Evolutionary conservation across 352 stramenopile genomes (phyloP), one percentile per base, ranked within the genome.

Genomic region (Phytophthora citricola): DNA sequence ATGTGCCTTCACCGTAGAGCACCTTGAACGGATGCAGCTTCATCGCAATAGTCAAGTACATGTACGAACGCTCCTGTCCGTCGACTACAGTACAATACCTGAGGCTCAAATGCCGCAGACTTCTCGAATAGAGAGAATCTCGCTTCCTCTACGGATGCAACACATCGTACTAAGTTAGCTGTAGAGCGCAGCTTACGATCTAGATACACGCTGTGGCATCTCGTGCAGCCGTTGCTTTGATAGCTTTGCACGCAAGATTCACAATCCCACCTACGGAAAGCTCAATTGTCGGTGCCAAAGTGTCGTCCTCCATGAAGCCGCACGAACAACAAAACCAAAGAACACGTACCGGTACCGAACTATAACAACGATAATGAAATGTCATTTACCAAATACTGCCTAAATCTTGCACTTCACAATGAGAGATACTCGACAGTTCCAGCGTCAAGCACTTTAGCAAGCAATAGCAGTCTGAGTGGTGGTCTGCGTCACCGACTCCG

Each of bases 371-470:
- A 63, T 58, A 63, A 46, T 58, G 43, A 63, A n/a, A 41, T 59
- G 39, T 41, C 11, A 66, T 66, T 64, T 26, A 64, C 36, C 26
- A 45, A 51, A 51, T 27, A 12, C 26, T 36, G 22, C 15, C 27
- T 40, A 11, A 17, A 34, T 59, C 58, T 12, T 7, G 14, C 14
- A 39, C 24, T 32, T 40, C 26, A 10, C 15, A n/a, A 27, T 11
- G 6, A 27, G 5, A 4, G 4, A 29, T 9, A 29, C 15, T 26
- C 15, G 29, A 41, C 27, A 41, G 9, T 34, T 3, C 15, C 29
- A 20, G n/a, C 3, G 2, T 34, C 10, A 8, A 17, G 17, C 52
- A 52, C 51, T 26, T 69, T 73, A 69, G 27, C 65, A 73, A 24
- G 65, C 53, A 0, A 12, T 60, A 12, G 51, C 31, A 11, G 64